Evolutionary conservation across 768 basidiomycete species (phyloP).

Genomic region (Russula griseocarnosa): DNA sequence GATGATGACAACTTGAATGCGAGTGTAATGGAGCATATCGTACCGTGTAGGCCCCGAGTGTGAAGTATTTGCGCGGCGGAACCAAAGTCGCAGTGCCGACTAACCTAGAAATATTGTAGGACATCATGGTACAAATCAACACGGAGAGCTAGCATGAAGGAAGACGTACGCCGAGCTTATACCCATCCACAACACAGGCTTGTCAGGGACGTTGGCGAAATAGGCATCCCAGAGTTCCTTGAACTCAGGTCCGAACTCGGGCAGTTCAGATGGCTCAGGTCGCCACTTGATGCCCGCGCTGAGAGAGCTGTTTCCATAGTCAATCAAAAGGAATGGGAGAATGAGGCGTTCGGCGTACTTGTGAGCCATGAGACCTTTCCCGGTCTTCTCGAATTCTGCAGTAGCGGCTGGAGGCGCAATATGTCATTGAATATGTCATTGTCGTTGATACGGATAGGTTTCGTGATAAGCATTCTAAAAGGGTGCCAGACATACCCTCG

Average conservation of each 20-base stretch:
- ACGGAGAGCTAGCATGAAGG: not conserved
- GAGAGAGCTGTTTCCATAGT: not conserved
- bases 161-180: constrained; percentile 24
- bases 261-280: constrained; percentile 29
- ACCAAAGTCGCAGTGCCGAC: not conserved
- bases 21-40: not conserved
- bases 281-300: constrained; percentile 32
- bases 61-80: constrained; percentile 30
- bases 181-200: constrained; percentile 27
- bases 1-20: not conserved
- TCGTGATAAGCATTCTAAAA: not conserved
- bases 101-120: not conserved
- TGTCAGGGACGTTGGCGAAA: constrained; percentile 31
- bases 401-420: constrained; percentile 33
- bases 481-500: constrained; percentile 21
- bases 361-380: constrained; percentile 48
- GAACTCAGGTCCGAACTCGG: constrained; percentile 31
- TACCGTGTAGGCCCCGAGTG: constrained; percentile 9
- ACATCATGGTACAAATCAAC: not conserved
- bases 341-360: constrained; percentile 44
- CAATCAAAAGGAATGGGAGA: not conserved
- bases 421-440: too few relatives aligned
- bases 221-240: constrained; percentile 29
- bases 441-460: too few relatives aligned
- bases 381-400: constrained; percentile 37